Evolutionary conservation across 306 rosid genomes (phyloP).

Genomic region (Macrotyloma uniflorum): DNA sequence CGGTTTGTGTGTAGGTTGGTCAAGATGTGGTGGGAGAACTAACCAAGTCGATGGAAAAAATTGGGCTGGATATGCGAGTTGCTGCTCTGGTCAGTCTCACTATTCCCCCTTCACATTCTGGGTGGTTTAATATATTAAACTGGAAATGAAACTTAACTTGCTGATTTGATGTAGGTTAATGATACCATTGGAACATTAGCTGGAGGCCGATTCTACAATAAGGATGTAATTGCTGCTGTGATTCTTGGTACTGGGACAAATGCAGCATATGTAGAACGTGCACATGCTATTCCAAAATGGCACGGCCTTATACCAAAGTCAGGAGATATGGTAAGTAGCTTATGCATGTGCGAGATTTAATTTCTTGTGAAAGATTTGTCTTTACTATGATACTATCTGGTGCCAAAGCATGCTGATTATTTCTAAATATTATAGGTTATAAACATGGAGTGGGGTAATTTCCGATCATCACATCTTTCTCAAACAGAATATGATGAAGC

Average conservation of each 20-base stretch:
- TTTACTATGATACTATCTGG: slow-evolving; percentile 13
- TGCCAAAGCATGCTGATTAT: slow-evolving; percentile 20
- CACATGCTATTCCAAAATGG: slow-evolving; percentile 95
- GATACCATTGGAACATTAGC: slow-evolving; percentile 96
- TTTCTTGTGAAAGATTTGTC: neutral
- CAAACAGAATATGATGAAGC: slow-evolving; percentile 78
- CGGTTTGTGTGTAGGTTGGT: slow-evolving; percentile 64
- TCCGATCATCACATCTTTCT: slow-evolving; percentile 87
- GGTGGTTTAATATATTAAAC: no score
- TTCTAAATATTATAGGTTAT: slow-evolving; percentile 61
- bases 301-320: slow-evolving; percentile 86
- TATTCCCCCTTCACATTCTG: no score
- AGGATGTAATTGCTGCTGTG: slow-evolving; percentile 86
- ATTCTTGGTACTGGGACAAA: slow-evolving; percentile 96
- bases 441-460: slow-evolving; percentile 98
- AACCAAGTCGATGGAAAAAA: slow-evolving; percentile 74
- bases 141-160: no score
- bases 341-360: neutral
- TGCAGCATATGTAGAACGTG: slow-evolving; percentile 91
- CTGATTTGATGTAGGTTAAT: slow-evolving; percentile 82
- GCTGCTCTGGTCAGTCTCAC: slow-evolving; percentile 72
- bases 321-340: slow-evolving; percentile 82
- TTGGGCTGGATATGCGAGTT: slow-evolving; percentile 88
- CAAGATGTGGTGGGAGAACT: slow-evolving; percentile 86
- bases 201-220: slow-evolving; percentile 79